A percentile compares a stretch with the other conserved stretches of the same genome.
phyloP scores from a whole-genome alignment of 345 rosid species.

The Pseudoturritis turrita region DNA sequence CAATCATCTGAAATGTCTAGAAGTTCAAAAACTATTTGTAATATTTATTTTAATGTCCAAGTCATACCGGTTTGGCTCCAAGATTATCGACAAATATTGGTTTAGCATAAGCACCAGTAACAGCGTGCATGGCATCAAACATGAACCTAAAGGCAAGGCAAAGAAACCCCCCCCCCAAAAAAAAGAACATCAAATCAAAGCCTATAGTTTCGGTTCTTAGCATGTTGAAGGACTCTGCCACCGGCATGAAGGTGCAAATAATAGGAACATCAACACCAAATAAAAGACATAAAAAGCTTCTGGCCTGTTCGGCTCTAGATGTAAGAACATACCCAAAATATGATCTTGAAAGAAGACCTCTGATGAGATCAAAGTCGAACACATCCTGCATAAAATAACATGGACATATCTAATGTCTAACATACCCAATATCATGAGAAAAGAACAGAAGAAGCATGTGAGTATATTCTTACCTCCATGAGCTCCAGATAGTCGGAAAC shows the following conservation, averaged over 20 bases:
- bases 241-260: background rate
- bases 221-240: slow-evolving; percentile 2
- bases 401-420: slow-evolving; percentile 13
- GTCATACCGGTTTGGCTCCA: slow-evolving; percentile 61
- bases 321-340: slow-evolving; percentile 59
- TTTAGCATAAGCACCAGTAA: slow-evolving; percentile 92
- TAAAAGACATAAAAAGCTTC: background rate
- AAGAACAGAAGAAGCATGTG: background rate
- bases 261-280: background rate
- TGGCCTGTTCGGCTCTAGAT: slow-evolving; percentile 7
- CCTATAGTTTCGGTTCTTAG: slow-evolving; percentile 1
- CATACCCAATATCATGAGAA: slow-evolving; percentile 11
- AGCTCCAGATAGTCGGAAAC: slow-evolving; percentile 88
- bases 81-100: slow-evolving; percentile 88
- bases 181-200: slow-evolving; percentile 1
- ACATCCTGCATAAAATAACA: slow-evolving; percentile 59
- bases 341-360: slow-evolving; percentile 61
- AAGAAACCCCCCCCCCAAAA: background rate
- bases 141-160: slow-evolving; percentile 46
- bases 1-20: slow-evolving; percentile 1
- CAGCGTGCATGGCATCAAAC: slow-evolving; percentile 98
- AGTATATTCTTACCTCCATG: slow-evolving; percentile 64
- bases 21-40: slow-evolving; percentile 9
- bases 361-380: slow-evolving; percentile 82
- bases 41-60: background rate